Base-by-base conservation (phyloP, 495 filamentous ascomycete species). In the Penicillium turbatum region DNA sequence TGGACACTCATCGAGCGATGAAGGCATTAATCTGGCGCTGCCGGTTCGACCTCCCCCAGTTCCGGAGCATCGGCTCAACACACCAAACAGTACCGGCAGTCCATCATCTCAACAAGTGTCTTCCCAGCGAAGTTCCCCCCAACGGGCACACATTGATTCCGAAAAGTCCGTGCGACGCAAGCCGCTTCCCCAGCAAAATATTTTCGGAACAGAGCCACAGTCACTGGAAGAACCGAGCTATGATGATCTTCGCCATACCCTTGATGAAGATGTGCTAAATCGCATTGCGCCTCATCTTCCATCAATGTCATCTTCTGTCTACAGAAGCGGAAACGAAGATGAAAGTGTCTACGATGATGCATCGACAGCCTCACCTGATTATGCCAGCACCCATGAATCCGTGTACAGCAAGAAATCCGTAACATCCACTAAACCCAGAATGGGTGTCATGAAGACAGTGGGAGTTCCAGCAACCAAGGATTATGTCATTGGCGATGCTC, bases 401-500 rank as follows among this genome's bases (percentile, higher is more conserved):
- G 75, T 80, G 1, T 82, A 87, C 43, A 88, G 76, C 44, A 79
- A 77, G 56, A 65, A 67, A 45, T 80, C 84, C 3, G 69, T 72
- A 6, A 77, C 75, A 15, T 86, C 83, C 0, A 85, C 91, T 21
- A 81, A 77, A 35, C 90, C 90, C 13, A 81, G 92, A 51, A 85
- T 88, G 60, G 92, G 92, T 48, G 84, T 91, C 4, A 79, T 90
- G 70, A 90, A 88, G 64, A 89, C 86, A 5, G 86, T 92, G 3
- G 92, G 92, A 8, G 78, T 78, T n/a, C 72, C 80, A 5, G 56
- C 68, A 16, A 57, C 62, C 29, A 78, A 78, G 26, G 67, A 79
- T 31, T 67, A 82, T 19, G 73, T 86, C 38, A 80, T 87, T 56
- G 84, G 84, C 5, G 84, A 87, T 67, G 72, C 75, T 51, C 79